Evolutionary conservation across 495 filamentous ascomycete genomes (phyloP).

Genomic region (Tuber melanosporum): DNA sequence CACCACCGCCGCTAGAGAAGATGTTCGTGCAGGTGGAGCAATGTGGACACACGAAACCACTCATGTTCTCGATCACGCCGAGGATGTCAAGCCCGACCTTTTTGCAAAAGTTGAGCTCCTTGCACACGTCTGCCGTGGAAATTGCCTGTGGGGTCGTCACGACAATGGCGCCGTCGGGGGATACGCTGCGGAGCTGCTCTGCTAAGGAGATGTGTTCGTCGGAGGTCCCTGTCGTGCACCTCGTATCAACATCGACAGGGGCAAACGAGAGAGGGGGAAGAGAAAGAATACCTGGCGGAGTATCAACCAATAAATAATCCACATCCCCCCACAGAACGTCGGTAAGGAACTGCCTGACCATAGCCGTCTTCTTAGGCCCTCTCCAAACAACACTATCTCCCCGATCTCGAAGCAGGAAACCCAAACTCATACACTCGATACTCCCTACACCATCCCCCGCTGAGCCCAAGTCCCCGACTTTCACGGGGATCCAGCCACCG

Average conservation of each 20-base stretch:
- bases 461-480: slow-evolving; percentile 21
- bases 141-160: slow-evolving; percentile 96
- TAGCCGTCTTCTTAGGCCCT: slow-evolving; percentile 96
- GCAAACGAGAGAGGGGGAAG: neutral
- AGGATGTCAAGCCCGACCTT: slow-evolving; percentile 77
- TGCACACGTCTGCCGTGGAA: slow-evolving; percentile 84
- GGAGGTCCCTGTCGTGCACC: slow-evolving; percentile 52
- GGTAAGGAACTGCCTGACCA: slow-evolving; percentile 91
- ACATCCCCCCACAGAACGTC: slow-evolving; percentile 86
- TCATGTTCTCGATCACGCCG: slow-evolving; percentile 97
- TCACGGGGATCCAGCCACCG: slow-evolving; percentile 81
- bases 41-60: slow-evolving; percentile 89
- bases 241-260: neutral
- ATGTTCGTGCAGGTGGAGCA: slow-evolving; percentile 90
- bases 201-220: slow-evolving; percentile 96
- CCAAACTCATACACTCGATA: slow-evolving; percentile 75
- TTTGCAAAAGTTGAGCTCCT: slow-evolving; percentile 90
- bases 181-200: slow-evolving; percentile 64
- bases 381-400: slow-evolving; percentile 94
- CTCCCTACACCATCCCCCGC: slow-evolving; percentile 36
- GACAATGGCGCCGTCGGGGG: slow-evolving; percentile 72
- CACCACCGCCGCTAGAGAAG: slow-evolving; percentile 81
- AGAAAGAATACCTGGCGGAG: slow-evolving; percentile 61
- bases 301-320: slow-evolving; percentile 90
- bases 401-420: slow-evolving; percentile 75